Base-by-base conservation (phyloP, 495 filamentous ascomycete genomes). In the Penicillium tannophilum region DNA sequence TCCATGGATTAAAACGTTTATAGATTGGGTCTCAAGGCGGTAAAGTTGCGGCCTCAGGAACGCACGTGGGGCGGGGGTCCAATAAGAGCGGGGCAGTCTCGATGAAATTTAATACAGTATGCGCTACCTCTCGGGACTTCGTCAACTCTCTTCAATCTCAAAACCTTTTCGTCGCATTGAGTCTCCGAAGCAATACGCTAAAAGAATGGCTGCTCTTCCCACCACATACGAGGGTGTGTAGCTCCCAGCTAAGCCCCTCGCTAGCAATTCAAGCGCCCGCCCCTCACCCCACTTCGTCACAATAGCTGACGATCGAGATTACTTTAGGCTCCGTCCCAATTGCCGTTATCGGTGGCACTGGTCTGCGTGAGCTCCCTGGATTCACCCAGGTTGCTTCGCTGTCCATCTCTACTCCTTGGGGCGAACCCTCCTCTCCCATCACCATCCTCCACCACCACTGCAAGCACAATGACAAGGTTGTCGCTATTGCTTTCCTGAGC, bases 281-380 rank as follows among this genome's bases (percentile, higher is more conserved):
- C 58, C 55, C 54, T 59, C 57, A 64, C 59, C 64, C 67, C 61
- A 62, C 60, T 52, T 60, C 26, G 48, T 36, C 42, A 33, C 10
- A 56, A 56, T 28, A 24, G 26, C 46, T 49, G 30, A 60, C 64
- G 60, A 61, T 55, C 35, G 31, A 55, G 47, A 55, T 58, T 28
- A 52, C 41, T 56, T 43, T 70, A 94, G 91, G 83, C 46, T 84
- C 89, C 52, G 86, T 98, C 73, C 85, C 81, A 64, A 96, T 98
- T 72, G 94, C 91, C 75, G 92, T 98, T 58, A 98, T 98, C 57
- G 95, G 94, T 70, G 95, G 94, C 64, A 98, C 94, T 42, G 94
- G 94, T 52, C 87, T 98, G 53, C 79, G 83, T 63, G 76, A 84
- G 63, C 82, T 91, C 59, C 73, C 85, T 69, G 79, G 82, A 77